phyloP scores from a whole-genome alignment of 495 filamentous ascomycete species.

The Letharia lupina region DNA sequence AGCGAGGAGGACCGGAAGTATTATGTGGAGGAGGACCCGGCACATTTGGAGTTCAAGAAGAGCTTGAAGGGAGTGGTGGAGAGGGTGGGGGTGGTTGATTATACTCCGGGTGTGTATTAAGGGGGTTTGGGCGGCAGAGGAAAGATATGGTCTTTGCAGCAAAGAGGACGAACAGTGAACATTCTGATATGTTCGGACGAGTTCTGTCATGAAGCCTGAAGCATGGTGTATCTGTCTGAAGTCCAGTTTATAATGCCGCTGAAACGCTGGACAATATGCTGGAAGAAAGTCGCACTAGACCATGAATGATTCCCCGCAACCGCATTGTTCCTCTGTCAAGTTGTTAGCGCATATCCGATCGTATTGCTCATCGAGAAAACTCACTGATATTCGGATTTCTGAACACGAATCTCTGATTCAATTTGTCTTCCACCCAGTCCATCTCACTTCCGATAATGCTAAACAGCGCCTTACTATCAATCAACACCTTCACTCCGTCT shows the following conservation, averaged over 20 bases:
- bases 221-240: not conserved
- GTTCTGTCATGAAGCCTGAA: not conserved
- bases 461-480: slow-evolving; percentile 94
- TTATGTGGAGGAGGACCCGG: slow-evolving; percentile 44
- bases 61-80: slow-evolving; percentile 27
- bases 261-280: slow-evolving; percentile 15
- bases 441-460: slow-evolving; percentile 98
- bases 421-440: slow-evolving; percentile 96
- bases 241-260: slow-evolving; percentile 16
- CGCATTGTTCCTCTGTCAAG: slow-evolving; percentile 83
- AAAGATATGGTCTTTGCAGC: not conserved
- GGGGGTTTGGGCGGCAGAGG: not conserved
- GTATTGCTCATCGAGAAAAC: slow-evolving; percentile 32
- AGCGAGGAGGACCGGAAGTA: slow-evolving; percentile 48
- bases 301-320: slow-evolving; percentile 96
- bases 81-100: slow-evolving; percentile 36
- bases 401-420: slow-evolving; percentile 86
- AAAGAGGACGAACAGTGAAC: not conserved
- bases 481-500: slow-evolving; percentile 89
- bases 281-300: slow-evolving; percentile 38
- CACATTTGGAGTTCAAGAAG: slow-evolving; percentile 40
- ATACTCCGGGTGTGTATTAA: slow-evolving; percentile 33
- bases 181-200: not conserved
- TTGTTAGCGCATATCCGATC: slow-evolving; percentile 23
- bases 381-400: slow-evolving; percentile 96